Evolutionary conservation across 176 grass and related monocot genomes (phyloP).

Genomic region (Aegilops bicornis): DNA sequence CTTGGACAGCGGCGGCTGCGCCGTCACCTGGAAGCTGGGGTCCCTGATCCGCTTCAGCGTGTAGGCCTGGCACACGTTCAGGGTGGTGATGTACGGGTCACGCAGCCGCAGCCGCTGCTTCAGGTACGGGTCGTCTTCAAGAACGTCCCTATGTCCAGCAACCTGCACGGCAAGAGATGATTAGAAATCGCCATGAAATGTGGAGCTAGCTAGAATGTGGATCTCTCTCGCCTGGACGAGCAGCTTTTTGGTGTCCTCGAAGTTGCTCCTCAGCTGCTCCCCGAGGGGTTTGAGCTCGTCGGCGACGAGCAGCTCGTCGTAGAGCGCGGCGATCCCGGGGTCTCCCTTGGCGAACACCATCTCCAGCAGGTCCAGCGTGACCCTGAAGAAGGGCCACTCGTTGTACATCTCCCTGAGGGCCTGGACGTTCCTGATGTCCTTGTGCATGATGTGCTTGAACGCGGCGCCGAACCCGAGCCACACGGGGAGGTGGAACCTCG

Average conservation of each 20-base stretch:
- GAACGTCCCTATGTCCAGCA: slow-evolving; percentile 54
- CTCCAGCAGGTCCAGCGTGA: slow-evolving; percentile 84
- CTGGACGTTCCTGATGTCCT: slow-evolving; percentile 71
- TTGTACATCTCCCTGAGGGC: slow-evolving; percentile 72
- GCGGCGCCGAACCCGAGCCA: slow-evolving; percentile 84
- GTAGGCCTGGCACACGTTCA: slow-evolving; percentile 70
- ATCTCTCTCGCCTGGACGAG: slow-evolving; percentile 59
- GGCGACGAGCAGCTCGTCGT: slow-evolving; percentile 72
- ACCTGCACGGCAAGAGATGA: slow-evolving; percentile 13
- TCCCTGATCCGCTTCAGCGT: slow-evolving; percentile 65
- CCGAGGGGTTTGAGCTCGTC: slow-evolving; percentile 55
- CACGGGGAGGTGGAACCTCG: slow-evolving; percentile 88
- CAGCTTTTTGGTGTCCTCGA: slow-evolving; percentile 48
- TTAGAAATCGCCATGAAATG: neutral
- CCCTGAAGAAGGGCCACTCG: slow-evolving; percentile 91
- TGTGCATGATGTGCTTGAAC: slow-evolving; percentile 51
- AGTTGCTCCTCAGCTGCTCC: slow-evolving; percentile 62
- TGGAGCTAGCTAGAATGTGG: neutral
- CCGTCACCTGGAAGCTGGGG: slow-evolving; percentile 30
- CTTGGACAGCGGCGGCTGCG: slow-evolving; percentile 38
- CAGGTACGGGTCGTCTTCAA: slow-evolving; percentile 53
- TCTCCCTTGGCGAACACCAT: slow-evolving; percentile 98
- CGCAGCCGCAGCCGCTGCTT: slow-evolving; percentile 58
- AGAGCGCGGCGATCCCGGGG: slow-evolving; percentile 67
- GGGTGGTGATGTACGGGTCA: slow-evolving; percentile 58